phyloP scores from a whole-genome alignment of 495 filamentous ascomycete genomes.

The Rhizodiscina lignyota region DNA sequence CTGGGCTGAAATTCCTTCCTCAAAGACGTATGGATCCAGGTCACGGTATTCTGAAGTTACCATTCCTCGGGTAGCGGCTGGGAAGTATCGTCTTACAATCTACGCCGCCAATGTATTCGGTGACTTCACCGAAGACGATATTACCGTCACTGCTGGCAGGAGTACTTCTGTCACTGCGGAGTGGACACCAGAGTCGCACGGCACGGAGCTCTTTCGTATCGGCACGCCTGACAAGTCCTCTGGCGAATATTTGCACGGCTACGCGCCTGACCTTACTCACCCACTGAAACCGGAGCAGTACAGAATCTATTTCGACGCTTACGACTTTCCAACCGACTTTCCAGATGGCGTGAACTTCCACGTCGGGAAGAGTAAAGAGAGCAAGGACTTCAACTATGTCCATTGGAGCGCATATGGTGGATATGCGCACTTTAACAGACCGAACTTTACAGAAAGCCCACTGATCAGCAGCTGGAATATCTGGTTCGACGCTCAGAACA shows the following conservation, averaged over 20 bases:
- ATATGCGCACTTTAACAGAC: constrained; percentile 14
- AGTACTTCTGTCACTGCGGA: neutral
- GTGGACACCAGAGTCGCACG: constrained; percentile 33
- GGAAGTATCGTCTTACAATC: constrained; percentile 37
- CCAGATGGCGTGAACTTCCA: constrained; percentile 33
- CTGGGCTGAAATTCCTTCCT: constrained; percentile 39
- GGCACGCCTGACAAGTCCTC: constrained; percentile 37
- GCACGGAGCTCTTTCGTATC: constrained; percentile 36
- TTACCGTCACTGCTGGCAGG: constrained; percentile 22
- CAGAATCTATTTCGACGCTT: constrained; percentile 36
- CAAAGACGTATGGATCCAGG: constrained; percentile 22
- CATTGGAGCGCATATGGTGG: constrained; percentile 38
- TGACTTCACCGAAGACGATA: constrained; percentile 28
- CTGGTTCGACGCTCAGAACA: constrained; percentile 23
- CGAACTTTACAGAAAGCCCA: constrained; percentile 16
- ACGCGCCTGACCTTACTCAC: constrained; percentile 22
- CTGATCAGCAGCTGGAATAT: constrained; percentile 38
- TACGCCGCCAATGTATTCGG: constrained; percentile 42
- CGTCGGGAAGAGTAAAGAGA: constrained; percentile 28
- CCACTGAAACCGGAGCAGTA: constrained; percentile 32
- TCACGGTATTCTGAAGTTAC: too few relatives aligned
- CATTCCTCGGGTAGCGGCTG: constrained; percentile 31
- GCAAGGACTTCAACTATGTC: constrained; percentile 33
- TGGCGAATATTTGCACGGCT: constrained; percentile 37
- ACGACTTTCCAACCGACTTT: constrained; percentile 37